Conservation (phyloP, 2,329 filamentous ascomycete species). For the Clarireedia sp. region DNA sequence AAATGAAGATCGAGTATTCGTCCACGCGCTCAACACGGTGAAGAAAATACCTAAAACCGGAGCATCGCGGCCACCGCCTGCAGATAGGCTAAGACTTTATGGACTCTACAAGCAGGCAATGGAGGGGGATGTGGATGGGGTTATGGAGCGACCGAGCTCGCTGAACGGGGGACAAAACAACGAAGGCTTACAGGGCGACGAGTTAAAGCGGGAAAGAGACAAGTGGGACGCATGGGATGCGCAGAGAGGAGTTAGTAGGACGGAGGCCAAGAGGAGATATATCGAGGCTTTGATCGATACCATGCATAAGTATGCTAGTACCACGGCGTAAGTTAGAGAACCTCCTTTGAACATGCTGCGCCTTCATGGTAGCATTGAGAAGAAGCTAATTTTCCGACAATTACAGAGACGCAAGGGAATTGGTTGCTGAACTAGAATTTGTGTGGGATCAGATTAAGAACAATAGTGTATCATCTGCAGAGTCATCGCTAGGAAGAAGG, state of each 20-base stretch:
- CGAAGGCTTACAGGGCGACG: conserved; percentile 25
- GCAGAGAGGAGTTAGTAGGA: conserved; percentile 74
- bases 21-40: conserved; percentile 96
- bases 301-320: conserved; percentile 89
- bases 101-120: conserved; percentile 98
- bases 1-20: conserved; percentile 82
- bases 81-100: conserved; percentile 85
- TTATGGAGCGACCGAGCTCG: conserved; percentile 72
- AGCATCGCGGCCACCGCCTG: conserved; percentile 75
- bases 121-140: conserved; percentile 93
- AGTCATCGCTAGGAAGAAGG: conserved; percentile 45
- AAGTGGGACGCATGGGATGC: conserved; percentile 95
- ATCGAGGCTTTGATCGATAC: conserved; percentile 91
- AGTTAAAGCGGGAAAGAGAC: conserved; percentile 46
- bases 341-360: neutral
- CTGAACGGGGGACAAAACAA: conserved; percentile 49
- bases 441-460: conserved; percentile 98
- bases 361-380: neutral
- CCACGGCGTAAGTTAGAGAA: conserved; percentile 54
- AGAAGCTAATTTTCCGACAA: conserved; percentile 11
- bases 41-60: conserved; percentile 95
- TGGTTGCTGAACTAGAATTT: conserved; percentile 94
- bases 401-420: conserved; percentile 66
- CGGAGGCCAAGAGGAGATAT: conserved; percentile 89
- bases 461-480: conserved; percentile 60